phyloP scores from a whole-genome alignment of 2,329 filamentous ascomycete genomes.

The Tricladium varicosporioides region DNA sequence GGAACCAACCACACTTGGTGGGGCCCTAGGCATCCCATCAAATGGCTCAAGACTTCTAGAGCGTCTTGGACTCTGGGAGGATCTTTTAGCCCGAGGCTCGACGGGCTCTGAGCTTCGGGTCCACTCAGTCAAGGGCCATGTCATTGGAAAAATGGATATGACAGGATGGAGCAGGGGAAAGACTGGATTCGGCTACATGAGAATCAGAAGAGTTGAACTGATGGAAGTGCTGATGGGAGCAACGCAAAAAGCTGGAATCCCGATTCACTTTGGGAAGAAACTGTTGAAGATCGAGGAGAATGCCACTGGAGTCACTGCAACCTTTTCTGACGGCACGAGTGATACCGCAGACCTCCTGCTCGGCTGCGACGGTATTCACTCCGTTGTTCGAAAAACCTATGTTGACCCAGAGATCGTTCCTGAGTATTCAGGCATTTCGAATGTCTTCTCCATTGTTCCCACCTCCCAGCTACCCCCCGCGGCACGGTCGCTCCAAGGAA shows the following conservation, averaged over 20 bases:
- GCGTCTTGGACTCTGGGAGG: constrained; percentile 28
- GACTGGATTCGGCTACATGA: constrained; percentile 33
- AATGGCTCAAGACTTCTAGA: constrained; percentile 34
- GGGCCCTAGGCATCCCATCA: constrained; percentile 31
- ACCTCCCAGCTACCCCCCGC: constrained; percentile 15
- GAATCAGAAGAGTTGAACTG: constrained; percentile 33
- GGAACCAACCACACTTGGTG: constrained; percentile 33
- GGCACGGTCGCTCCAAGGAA: constrained; percentile 17
- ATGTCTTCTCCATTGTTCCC: constrained; percentile 22
- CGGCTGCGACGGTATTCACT: constrained; percentile 42
- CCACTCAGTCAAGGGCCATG: constrained; percentile 25
- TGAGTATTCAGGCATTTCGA: constrained; percentile 36
- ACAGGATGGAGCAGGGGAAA: constrained; percentile 16
- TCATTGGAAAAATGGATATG: constrained; percentile 21
- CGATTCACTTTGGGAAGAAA: constrained; percentile 28
- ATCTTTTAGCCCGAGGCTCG: constrained; percentile 21
- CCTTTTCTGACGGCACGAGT: constrained; percentile 32
- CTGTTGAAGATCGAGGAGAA: constrained; percentile 27
- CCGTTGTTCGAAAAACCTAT: constrained; percentile 32
- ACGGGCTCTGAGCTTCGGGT: constrained; percentile 22
- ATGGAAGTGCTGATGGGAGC: constrained; percentile 30
- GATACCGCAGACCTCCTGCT: constrained; percentile 34
- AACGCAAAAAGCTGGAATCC: constrained; percentile 24
- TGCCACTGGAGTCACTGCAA: constrained; percentile 22
- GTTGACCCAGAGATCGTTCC: constrained; percentile 32